Evolutionary conservation across 768 basidiomycete genomes (phyloP).

Genomic region (Hericium rajendrae): DNA sequence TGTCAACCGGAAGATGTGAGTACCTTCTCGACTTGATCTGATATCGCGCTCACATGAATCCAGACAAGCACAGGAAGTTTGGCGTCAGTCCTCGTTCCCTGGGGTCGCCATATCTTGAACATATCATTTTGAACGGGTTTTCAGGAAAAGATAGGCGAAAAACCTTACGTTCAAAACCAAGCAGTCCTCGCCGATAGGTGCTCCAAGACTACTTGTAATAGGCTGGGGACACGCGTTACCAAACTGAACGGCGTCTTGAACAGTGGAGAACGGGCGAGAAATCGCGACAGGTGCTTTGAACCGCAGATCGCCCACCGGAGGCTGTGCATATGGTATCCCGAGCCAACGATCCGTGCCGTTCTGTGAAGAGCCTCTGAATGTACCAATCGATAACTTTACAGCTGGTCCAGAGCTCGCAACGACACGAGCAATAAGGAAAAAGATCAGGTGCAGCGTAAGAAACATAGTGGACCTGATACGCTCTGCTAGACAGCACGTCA

Average conservation of each 20-base stretch:
- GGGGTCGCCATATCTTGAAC: constrained; percentile 23
- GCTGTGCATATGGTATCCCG: neutral
- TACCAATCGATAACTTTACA: neutral
- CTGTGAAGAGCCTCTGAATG: neutral
- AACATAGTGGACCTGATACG: too few species aligned
- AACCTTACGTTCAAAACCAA: constrained; percentile 39
- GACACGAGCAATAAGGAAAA: too few species aligned
- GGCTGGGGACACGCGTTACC: constrained; percentile 50
- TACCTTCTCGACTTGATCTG: neutral
- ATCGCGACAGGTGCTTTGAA: constrained; percentile 47
- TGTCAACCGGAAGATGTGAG: constrained; percentile 12
- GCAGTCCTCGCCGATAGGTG: constrained; percentile 42
- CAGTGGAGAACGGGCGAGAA: constrained; percentile 17
- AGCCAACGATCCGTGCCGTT: neutral
- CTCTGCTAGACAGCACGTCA: too few species aligned
- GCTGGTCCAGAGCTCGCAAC: neutral
- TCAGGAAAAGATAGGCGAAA: neutral
- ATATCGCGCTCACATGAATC: constrained; percentile 22
- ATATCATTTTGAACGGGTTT: neutral
- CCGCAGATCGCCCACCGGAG: neutral
- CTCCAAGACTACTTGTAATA: constrained; percentile 26
- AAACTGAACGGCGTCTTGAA: constrained; percentile 37
- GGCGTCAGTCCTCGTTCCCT: constrained; percentile 13
- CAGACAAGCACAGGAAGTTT: constrained; percentile 25
- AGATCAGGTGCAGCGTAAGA: too few species aligned